Evolutionary conservation across 2,329 filamentous ascomycete species (phyloP).

Genomic region (Trichoderma oligosporum): DNA sequence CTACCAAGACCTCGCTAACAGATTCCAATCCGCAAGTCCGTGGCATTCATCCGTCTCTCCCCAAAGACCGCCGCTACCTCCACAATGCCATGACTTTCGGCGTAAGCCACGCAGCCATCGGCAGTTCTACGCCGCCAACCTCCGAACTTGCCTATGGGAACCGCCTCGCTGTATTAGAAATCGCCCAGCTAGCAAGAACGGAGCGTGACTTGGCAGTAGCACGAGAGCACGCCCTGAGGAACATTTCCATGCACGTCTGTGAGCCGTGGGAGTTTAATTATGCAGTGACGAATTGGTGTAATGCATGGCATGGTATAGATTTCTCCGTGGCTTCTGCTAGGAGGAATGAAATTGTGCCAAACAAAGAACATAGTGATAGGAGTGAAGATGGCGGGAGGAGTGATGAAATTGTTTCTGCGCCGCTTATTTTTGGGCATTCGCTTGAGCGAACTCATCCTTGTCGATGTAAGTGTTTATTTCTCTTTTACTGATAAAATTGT

Average conservation of each 20-base stretch:
- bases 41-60: conserved; percentile 20
- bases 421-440: conserved; percentile 21
- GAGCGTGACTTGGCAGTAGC: conserved; percentile 18
- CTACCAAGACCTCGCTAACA: neutral
- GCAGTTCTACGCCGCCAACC: conserved; percentile 18
- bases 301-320: conserved; percentile 23
- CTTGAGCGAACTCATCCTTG: conserved; percentile 11
- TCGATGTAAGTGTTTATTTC: conserved; percentile 16
- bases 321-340: conserved; percentile 10
- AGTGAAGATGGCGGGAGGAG: neutral
- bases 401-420: neutral
- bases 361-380: neutral
- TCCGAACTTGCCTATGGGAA: conserved; percentile 21
- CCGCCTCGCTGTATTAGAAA: conserved; percentile 25
- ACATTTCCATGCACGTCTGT: conserved; percentile 17
- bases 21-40: too few relatives aligned
- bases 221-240: conserved; percentile 9
- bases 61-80: conserved; percentile 19
- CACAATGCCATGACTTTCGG: conserved; percentile 23
- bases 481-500: neutral
- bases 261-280: conserved; percentile 23
- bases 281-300: conserved; percentile 22
- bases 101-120: conserved; percentile 10
- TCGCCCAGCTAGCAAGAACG: conserved; percentile 25
- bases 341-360: neutral